Conservation (phyloP, 345 rosid species). For the Eucalyptus sideroxylon region DNA sequence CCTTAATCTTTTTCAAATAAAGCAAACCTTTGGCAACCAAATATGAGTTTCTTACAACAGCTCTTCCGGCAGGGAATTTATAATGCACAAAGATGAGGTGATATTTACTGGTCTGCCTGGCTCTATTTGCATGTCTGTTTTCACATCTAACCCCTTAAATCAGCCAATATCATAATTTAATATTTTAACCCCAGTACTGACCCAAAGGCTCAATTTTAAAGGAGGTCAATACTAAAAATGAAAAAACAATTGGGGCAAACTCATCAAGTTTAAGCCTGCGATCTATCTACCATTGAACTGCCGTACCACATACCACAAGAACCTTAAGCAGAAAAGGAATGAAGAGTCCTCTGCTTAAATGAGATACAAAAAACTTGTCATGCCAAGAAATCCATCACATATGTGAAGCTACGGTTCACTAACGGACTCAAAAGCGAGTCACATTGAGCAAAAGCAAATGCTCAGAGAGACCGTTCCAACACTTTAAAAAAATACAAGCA, state of each 20-base stretch:
- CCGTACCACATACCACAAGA: not conserved
- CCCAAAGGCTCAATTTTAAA: not conserved
- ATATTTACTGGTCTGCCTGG: not conserved
- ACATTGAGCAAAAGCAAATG: not conserved
- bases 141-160: not conserved
- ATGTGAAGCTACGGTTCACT: not conserved
- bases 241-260: not conserved
- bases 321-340: not conserved
- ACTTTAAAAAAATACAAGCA: not conserved
- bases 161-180: not conserved
- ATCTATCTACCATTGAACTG: not conserved
- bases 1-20: not conserved
- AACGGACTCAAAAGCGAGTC: not conserved
- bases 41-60: not conserved
- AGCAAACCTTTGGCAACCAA: not conserved
- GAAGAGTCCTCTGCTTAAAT: not conserved
- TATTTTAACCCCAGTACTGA: not conserved
- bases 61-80: not conserved
- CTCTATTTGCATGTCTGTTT: not conserved
- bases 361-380: not conserved
- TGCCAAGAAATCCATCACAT: not conserved
- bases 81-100: not conserved
- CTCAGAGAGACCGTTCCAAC: not conserved
- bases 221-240: not conserved
- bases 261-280: not conserved